A percentile compares a stretch with the other conserved stretches of the same genome.
Evolutionary conservation across 768 basidiomycete genomes (phyloP).

Genomic region (Myochromella boudieri): DNA sequence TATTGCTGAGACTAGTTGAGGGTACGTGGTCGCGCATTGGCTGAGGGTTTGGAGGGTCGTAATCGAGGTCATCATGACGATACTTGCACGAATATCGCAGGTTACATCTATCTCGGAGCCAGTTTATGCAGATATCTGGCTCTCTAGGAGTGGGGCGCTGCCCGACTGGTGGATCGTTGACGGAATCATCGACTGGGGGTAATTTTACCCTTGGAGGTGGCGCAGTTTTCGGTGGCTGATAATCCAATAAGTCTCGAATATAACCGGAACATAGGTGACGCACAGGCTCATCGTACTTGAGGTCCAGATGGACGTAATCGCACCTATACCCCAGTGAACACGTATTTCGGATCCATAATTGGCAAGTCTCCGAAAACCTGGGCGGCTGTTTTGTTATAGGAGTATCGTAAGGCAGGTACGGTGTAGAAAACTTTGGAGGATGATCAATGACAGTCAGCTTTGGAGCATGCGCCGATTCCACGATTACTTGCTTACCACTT

Average conservation of each 20-base stretch:
- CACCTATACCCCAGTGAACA: constrained; percentile 24
- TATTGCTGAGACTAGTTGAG: no score
- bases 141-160: constrained; percentile 15
- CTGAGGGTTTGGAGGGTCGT: constrained; percentile 25
- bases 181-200: not conserved
- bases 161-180: constrained; percentile 17
- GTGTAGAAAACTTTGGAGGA: no score
- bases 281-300: constrained; percentile 22
- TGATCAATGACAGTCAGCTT: no score
- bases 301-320: constrained; percentile 23
- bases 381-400: constrained; percentile 23
- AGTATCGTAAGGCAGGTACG: no score
- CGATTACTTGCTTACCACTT: constrained; percentile 9
- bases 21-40: no score
- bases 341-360: constrained; percentile 30
- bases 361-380: constrained; percentile 20
- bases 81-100: constrained; percentile 26
- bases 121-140: constrained; percentile 23
- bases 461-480: no score
- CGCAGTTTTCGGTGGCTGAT: not conserved
- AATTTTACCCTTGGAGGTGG: not conserved
- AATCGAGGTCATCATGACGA: constrained; percentile 32
- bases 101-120: constrained; percentile 27
- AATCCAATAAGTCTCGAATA: not conserved
- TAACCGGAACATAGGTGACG: not conserved